These are phyloP conservation scores for Capsicum rhomboideum DNA, from an alignment of 257 asterid species.

Conservation along the genomic window DNA sequence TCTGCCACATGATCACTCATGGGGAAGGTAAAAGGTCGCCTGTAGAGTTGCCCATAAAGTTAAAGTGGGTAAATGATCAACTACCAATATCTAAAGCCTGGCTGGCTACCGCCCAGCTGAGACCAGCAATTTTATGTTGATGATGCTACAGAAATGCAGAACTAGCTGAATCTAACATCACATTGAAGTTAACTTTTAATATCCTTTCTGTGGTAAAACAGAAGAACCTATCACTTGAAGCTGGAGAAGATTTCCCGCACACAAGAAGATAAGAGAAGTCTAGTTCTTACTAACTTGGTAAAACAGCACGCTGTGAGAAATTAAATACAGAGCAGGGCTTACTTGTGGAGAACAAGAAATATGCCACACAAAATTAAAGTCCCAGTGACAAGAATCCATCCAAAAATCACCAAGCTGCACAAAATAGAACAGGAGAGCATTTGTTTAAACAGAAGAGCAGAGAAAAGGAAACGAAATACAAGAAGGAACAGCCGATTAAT, in stretches of 20 bases:
- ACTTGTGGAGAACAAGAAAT: constrained; percentile 90
- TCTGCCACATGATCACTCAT: not conserved
- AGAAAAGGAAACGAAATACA: not conserved
- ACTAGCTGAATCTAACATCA: not conserved
- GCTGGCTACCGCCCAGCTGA: not conserved
- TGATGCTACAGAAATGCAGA: not conserved
- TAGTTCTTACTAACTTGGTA: not conserved
- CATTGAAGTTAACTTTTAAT: not conserved
- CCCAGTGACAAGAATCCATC: constrained; percentile 88
- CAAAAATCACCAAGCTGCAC: constrained; percentile 72
- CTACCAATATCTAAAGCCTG: not conserved
- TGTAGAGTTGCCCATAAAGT: too few species aligned
- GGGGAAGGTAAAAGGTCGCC: too few species aligned
- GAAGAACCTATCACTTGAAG: not conserved
- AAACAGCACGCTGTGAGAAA: not conserved
- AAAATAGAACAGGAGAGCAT: constrained; percentile 11
- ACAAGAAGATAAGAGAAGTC: not conserved
- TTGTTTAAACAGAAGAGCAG: not conserved
- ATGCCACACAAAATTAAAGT: constrained; percentile 80
- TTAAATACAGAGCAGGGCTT: constrained; percentile 6
- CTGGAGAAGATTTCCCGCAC: not conserved
- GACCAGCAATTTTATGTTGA: not conserved
- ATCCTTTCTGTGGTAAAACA: not conserved
- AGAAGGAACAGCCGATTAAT: not conserved
- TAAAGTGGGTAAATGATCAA: not conserved